A percentile compares a stretch with the other conserved stretches of the same genome.
These are phyloP conservation scores for Rhodotorula diobovata DNA, from an alignment of 768 basidiomycete species.

Conservation along the genomic window DNA sequence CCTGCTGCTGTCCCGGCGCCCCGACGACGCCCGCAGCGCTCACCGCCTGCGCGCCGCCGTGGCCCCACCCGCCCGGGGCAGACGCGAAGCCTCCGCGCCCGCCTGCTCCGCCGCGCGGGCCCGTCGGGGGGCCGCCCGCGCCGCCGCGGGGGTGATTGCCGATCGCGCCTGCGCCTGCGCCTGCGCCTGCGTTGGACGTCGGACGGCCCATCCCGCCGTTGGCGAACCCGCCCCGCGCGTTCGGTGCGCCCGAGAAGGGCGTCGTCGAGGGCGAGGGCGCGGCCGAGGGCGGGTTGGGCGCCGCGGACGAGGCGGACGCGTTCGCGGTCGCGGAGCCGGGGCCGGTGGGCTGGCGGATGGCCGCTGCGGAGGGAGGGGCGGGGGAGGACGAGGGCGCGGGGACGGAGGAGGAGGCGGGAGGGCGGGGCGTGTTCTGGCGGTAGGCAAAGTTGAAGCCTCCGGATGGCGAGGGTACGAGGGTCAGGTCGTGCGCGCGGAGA, in stretches of 20 bases:
- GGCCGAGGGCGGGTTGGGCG: neutral
- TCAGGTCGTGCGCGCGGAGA: too few species aligned
- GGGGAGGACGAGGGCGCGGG: neutral
- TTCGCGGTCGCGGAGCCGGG: neutral
- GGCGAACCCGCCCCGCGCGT: neutral
- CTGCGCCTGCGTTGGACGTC: neutral
- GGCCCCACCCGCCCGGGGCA: slow-evolving; percentile 1
- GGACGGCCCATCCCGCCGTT: neutral
- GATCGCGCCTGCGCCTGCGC: neutral
- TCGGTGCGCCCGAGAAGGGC: neutral
- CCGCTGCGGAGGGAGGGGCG: neutral
- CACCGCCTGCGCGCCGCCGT: neutral
- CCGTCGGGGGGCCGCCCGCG: neutral
- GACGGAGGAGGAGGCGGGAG: slow-evolving; percentile 6
- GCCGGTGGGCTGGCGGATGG: neutral
- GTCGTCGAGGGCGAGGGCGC: neutral
- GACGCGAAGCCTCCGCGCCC: neutral
- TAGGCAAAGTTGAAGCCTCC: slow-evolving; percentile 95
- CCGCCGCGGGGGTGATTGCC: slow-evolving; percentile 3
- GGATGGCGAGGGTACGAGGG: too few species aligned
- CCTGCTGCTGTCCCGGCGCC: neutral
- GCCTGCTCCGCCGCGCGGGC: slow-evolving; percentile 2
- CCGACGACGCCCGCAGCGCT: neutral
- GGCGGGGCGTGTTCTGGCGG: slow-evolving; percentile 56
- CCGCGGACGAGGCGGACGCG: neutral